Conservation (phyloP, 495 filamentous ascomycete species). For the Penicillium waksmanii region DNA sequence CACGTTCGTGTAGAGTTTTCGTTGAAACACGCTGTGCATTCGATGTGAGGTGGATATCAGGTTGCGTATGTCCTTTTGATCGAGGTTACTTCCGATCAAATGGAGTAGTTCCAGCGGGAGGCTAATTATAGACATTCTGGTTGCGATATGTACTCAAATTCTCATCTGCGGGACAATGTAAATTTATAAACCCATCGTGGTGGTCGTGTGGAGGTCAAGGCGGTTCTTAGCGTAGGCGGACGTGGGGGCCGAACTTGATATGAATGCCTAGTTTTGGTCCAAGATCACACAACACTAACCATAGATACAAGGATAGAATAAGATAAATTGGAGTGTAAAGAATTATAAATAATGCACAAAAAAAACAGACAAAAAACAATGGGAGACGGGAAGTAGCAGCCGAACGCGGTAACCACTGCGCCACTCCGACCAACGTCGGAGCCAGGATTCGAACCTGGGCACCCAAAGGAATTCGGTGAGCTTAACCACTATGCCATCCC, state of each 20-base stretch:
- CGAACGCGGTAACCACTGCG: constrained; percentile 9
- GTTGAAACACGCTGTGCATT: neutral
- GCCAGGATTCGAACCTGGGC: constrained; percentile 9
- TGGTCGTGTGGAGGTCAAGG: too few species aligned
- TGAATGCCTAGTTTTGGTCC: too few species aligned
- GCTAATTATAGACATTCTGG: neutral
- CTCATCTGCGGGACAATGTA: too few species aligned
- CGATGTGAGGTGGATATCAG: neutral
- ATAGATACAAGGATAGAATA: too few species aligned
- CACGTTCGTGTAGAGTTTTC: neutral
- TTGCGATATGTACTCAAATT: too few species aligned
- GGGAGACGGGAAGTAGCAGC: constrained; percentile 1
- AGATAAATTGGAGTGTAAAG: neutral
- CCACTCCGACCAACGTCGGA: constrained; percentile 9
- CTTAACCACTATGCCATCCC: constrained; percentile 4
- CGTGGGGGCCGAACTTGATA: too few species aligned
- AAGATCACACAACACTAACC: too few species aligned
- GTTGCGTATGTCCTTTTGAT: neutral
- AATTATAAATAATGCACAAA: neutral
- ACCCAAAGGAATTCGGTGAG: constrained; percentile 7
- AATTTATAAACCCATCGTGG: too few species aligned
- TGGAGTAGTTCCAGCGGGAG: neutral
- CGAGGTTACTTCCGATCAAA: neutral
- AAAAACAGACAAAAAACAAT: constrained; percentile 4
- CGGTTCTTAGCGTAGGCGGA: too few species aligned